Conservation (phyloP, 2,329 filamentous ascomycete species). For the Iodosphaeria phyllophila region DNA sequence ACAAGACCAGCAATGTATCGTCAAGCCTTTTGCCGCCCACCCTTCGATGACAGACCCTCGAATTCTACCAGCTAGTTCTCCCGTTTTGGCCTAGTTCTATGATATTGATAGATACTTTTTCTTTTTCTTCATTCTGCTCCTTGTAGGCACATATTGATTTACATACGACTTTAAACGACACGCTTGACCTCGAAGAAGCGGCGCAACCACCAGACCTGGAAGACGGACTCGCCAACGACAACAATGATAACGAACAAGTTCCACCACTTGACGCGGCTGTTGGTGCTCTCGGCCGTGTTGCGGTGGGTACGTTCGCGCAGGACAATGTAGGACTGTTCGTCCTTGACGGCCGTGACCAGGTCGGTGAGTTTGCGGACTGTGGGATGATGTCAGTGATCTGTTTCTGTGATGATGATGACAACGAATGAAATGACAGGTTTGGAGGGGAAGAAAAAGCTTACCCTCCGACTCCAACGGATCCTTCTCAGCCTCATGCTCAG, state of each 20-base stretch:
- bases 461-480: slow-evolving; percentile 86
- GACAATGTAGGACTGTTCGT: slow-evolving; percentile 95
- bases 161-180: slow-evolving; percentile 34
- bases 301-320: slow-evolving; percentile 88
- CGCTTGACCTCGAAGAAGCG: slow-evolving; percentile 85
- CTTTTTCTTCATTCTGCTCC: too few relatives aligned
- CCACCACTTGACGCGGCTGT: slow-evolving; percentile 97
- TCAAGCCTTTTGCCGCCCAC: too few relatives aligned
- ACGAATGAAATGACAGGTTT: neutral
- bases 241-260: slow-evolving; percentile 89
- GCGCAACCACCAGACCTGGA: slow-evolving; percentile 99
- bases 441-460: slow-evolving; percentile 20
- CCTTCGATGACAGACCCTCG: too few relatives aligned
- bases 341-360: slow-evolving; percentile 78
- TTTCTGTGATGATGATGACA: neutral
- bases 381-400: slow-evolving; percentile 1
- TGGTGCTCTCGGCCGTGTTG: slow-evolving; percentile 98
- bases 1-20: too few relatives aligned
- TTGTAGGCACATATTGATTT: too few relatives aligned
- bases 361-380: slow-evolving; percentile 70
- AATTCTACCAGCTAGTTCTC: too few relatives aligned
- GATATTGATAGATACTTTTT: too few relatives aligned
- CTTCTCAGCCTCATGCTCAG: slow-evolving; percentile 63
- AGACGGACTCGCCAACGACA: slow-evolving; percentile 77
- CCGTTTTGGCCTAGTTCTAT: too few relatives aligned